Evolutionary conservation across 352 stramenopile genomes (phyloP).

Genomic region (Pythium grandisporangium): DNA sequence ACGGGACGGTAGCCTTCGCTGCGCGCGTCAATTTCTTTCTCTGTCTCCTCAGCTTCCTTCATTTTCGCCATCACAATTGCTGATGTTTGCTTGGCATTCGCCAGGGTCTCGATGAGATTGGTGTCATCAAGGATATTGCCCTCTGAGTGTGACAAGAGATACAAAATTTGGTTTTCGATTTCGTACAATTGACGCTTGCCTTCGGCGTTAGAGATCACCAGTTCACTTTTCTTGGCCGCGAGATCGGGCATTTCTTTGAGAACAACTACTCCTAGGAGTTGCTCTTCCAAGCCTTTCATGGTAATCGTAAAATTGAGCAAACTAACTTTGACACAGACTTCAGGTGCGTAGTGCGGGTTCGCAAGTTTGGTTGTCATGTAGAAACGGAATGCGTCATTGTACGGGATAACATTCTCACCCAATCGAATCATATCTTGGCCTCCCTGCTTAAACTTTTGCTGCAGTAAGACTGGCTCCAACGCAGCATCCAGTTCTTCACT

Average conservation of each 20-base stretch:
- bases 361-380: conserved; percentile 91
- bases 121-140: conserved; percentile 92
- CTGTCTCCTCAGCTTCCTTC: conserved; percentile 85
- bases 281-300: conserved; percentile 86
- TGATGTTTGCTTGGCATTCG: conserved; percentile 72
- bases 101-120: conserved; percentile 88
- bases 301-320: conserved; percentile 92
- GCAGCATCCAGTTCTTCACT: conserved; percentile 84
- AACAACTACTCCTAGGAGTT: conserved; percentile 84
- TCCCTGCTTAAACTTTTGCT: conserved; percentile 91
- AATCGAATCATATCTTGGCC: conserved; percentile 89
- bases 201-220: conserved; percentile 84
- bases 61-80: conserved; percentile 84
- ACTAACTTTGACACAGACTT: conserved; percentile 90
- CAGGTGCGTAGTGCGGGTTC: conserved; percentile 89
- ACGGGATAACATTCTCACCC: conserved; percentile 88
- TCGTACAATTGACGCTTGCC: conserved; percentile 86
- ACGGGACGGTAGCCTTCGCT: conserved; percentile 84
- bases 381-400: conserved; percentile 87
- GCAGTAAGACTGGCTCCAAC: conserved; percentile 84
- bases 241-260: conserved; percentile 87
- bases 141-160: conserved; percentile 85
- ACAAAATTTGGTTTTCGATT: conserved; percentile 91
- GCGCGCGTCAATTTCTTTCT: conserved; percentile 85
- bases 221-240: conserved; percentile 85